Evolutionary conservation across 371 early-diverging fungal genomes (phyloP).

Genomic region (Apophysomyces trapeziformis): DNA sequence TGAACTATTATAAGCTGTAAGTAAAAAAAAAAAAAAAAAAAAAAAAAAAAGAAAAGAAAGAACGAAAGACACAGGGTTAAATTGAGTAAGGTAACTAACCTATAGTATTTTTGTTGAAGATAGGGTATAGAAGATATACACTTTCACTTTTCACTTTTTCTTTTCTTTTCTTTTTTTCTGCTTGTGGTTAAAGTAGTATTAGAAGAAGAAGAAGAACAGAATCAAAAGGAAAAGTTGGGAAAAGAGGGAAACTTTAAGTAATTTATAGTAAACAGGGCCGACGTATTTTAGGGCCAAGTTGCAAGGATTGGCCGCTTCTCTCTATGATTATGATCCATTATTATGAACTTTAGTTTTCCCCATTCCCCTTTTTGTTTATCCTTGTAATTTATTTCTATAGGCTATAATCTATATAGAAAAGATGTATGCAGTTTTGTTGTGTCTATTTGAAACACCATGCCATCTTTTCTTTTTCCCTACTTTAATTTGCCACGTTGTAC

Average conservation of each 20-base stretch:
- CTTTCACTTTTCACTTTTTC: too few species aligned
- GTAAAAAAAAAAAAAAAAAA: background rate
- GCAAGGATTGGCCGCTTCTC: background rate
- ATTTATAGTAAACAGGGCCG: background rate
- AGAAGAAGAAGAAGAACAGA: background rate
- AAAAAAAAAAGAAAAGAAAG: background rate
- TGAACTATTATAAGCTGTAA: background rate
- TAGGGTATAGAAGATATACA: too few species aligned
- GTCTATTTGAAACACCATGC: constrained; percentile 4
- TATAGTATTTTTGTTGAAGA: too few species aligned
- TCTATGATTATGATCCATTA: too few species aligned
- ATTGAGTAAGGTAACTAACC: too few species aligned
- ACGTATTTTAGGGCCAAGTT: background rate
- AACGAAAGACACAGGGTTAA: too few species aligned
- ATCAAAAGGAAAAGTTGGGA: background rate
- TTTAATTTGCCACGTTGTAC: constrained; percentile 10
- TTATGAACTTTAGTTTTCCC: background rate
- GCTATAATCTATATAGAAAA: background rate
- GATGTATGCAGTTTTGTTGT: background rate
- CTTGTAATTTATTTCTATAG: background rate
- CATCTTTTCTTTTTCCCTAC: constrained; percentile 4
- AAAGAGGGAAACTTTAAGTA: background rate
- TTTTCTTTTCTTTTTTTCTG: too few species aligned
- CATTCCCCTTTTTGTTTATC: background rate
- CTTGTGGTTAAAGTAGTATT: too few species aligned